Percentiles rank a stretch among this genome's conserved stretches.
Evolutionary conservation across 2,329 filamentous ascomycete genomes (phyloP).

Genomic region (Colletotrichum nymphaeae): DNA sequence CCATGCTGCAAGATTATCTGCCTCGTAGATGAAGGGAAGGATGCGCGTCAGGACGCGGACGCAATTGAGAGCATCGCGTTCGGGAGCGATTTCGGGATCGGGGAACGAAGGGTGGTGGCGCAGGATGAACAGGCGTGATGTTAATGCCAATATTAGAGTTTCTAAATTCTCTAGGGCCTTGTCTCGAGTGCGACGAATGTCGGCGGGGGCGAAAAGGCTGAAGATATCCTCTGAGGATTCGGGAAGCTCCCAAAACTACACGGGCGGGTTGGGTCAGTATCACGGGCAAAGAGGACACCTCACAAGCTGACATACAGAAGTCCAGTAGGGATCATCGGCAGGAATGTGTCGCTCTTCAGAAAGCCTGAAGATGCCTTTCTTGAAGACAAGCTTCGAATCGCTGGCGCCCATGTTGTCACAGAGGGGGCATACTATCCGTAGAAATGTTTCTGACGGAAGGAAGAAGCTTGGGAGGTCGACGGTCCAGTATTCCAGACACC

Average conservation of each 20-base stretch:
- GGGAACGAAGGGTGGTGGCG: constrained; percentile 93
- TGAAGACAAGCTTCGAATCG: constrained; percentile 98
- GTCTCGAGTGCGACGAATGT: constrained; percentile 90
- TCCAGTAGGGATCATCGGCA: constrained; percentile 92
- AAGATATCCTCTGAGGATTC: constrained; percentile 97
- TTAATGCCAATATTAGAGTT: constrained; percentile 85
- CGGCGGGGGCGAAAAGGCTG: constrained; percentile 89
- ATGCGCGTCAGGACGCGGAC: constrained; percentile 90
- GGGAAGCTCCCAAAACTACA: constrained; percentile 95
- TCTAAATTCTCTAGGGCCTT: constrained; percentile 88
- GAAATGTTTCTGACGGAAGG: constrained; percentile 18
- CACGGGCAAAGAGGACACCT: constrained; percentile 24
- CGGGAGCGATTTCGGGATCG: constrained; percentile 84
- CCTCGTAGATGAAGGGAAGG: constrained; percentile 92
- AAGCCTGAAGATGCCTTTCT: constrained; percentile 96
- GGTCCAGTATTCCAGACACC: constrained; percentile 26
- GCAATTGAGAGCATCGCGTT: constrained; percentile 93
- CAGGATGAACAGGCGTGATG: constrained; percentile 83
- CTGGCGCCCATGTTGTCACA: constrained; percentile 85
- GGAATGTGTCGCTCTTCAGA: constrained; percentile 92
- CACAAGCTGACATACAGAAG: constrained; percentile 72
- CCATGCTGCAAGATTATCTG: constrained; percentile 84
- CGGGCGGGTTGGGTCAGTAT: constrained; percentile 18
- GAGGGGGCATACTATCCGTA: constrained; percentile 30
- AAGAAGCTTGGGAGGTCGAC: constrained; percentile 27